These are phyloP conservation scores for Oropetium thomaeum DNA, from an alignment of 176 grass and related monocot species.

Conservation along the genomic window DNA sequence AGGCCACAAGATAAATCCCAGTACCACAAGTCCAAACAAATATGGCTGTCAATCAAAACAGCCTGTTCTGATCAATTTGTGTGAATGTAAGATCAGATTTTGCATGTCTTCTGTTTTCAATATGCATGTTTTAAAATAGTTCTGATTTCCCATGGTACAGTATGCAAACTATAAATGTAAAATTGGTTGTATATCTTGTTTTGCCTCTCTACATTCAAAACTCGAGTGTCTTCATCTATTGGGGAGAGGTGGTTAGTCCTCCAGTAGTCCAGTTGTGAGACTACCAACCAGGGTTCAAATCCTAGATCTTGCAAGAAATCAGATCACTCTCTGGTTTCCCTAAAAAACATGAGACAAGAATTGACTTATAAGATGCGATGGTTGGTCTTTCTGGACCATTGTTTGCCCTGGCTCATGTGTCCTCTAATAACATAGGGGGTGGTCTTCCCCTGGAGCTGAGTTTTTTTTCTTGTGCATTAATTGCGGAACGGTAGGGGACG, in stretches of 20 bases:
- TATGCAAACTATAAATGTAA: neutral
- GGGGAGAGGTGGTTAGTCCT: neutral
- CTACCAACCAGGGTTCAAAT: neutral
- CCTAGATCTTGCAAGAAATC: neutral
- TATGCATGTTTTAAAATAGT: conserved; percentile 19
- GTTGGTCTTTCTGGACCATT: neutral
- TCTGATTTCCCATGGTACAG: neutral
- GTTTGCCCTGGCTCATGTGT: neutral
- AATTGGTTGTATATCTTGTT: neutral
- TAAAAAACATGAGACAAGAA: no score
- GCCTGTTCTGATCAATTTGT: conserved; percentile 21
- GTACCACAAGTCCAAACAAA: neutral
- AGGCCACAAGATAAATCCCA: conserved; percentile 5
- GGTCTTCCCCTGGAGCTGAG: neutral
- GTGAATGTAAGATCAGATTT: conserved; percentile 35
- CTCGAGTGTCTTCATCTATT: neutral
- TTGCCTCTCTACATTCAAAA: neutral
- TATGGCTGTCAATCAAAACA: neutral
- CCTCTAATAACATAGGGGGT: neutral
- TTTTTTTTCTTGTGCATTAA: no score
- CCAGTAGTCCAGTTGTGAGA: no score
- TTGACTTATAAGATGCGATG: no score
- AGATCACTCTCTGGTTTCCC: no score
- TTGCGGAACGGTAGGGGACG: neutral
- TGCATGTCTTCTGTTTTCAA: neutral